Percentiles rank a stretch among this genome's conserved stretches.
Conservation (phyloP, 2,329 filamentous ascomycete species). For the Orbilia javanica region DNA sequence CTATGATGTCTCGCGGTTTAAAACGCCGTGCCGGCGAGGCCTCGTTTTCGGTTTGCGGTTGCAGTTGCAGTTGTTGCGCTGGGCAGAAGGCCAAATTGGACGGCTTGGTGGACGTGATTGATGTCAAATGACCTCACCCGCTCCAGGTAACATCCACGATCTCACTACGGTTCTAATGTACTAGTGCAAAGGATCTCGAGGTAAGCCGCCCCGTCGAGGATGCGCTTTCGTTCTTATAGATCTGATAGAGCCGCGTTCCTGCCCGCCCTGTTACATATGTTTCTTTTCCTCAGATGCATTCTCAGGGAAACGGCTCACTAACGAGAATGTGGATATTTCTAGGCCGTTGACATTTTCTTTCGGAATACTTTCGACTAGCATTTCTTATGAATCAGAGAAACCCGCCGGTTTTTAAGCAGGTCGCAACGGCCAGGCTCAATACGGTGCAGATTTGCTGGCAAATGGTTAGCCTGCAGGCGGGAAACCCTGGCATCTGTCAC, state of each 20-base stretch:
- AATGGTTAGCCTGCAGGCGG: conserved; percentile 28
- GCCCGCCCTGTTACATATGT: neutral
- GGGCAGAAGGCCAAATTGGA: neutral
- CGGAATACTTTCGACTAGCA: neutral
- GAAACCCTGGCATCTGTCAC: conserved; percentile 19
- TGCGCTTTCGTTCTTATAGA: conserved; percentile 50
- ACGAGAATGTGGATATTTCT: conserved; percentile 27
- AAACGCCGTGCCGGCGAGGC: conserved; percentile 23
- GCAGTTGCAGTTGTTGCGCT: no score
- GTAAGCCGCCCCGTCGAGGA: neutral
- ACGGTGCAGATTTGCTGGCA: conserved; percentile 37
- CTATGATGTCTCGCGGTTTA: conserved; percentile 23
- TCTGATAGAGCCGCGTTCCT: conserved; percentile 5
- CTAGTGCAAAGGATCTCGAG: neutral
- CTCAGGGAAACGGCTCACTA: conserved; percentile 8
- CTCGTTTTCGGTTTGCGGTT: conserved; percentile 6
- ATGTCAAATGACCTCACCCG: conserved; percentile 37
- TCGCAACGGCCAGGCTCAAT: conserved; percentile 44
- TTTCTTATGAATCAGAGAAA: conserved; percentile 45
- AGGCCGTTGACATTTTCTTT: conserved; percentile 9
- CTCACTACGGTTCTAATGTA: neutral
- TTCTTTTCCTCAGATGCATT: neutral
- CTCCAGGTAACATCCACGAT: neutral
- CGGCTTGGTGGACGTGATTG: neutral
- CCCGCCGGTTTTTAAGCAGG: conserved; percentile 39